A percentile compares a stretch with the other conserved stretches of the same genome.
Conservation (phyloP, 345 rosid species). For the Moricandia arvensis region DNA sequence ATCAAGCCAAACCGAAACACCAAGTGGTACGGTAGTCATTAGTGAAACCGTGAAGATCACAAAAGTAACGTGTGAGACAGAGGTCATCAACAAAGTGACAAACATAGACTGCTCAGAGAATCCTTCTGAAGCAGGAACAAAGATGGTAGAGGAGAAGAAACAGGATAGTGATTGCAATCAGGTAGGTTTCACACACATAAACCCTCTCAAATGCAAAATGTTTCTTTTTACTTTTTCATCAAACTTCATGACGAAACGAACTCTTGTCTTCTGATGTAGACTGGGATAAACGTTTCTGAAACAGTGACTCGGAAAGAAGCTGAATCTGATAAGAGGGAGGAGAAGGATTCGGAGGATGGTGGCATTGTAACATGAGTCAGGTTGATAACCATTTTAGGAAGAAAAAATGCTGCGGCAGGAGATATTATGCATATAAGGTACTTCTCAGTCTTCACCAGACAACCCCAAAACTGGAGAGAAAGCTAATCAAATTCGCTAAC, state of each 20-base stretch:
- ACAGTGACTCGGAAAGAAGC: slow-evolving; percentile 2
- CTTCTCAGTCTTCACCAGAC: not conserved
- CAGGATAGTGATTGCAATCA: slow-evolving; percentile 10
- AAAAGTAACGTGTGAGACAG: slow-evolving; percentile 44
- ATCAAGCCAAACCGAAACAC: slow-evolving; percentile 29
- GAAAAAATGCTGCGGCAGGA: not conserved
- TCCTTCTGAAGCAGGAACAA: slow-evolving; percentile 33
- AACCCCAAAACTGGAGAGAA: not conserved
- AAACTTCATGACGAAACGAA: not conserved
- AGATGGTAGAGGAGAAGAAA: slow-evolving; percentile 14
- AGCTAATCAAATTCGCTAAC: slow-evolving; percentile 5
- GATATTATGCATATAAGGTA: slow-evolving; percentile 28
- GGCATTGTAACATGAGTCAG: slow-evolving; percentile 23
- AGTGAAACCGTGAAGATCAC: slow-evolving; percentile 51
- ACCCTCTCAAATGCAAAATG: not conserved
- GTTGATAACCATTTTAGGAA: slow-evolving; percentile 15
- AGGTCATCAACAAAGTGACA: slow-evolving; percentile 34
- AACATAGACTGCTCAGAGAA: slow-evolving; percentile 30
- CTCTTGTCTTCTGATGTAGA: slow-evolving; percentile 5
- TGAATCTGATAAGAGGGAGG: slow-evolving; percentile 15
- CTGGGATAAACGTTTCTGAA: not conserved
- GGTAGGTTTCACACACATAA: slow-evolving; percentile 11
- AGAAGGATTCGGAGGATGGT: slow-evolving; percentile 13
- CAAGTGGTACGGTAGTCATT: slow-evolving; percentile 41
- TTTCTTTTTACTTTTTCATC: not conserved